Evolutionary conservation across 2,329 filamentous ascomycete species (phyloP).

Genomic region (Sporothrix luriei): DNA sequence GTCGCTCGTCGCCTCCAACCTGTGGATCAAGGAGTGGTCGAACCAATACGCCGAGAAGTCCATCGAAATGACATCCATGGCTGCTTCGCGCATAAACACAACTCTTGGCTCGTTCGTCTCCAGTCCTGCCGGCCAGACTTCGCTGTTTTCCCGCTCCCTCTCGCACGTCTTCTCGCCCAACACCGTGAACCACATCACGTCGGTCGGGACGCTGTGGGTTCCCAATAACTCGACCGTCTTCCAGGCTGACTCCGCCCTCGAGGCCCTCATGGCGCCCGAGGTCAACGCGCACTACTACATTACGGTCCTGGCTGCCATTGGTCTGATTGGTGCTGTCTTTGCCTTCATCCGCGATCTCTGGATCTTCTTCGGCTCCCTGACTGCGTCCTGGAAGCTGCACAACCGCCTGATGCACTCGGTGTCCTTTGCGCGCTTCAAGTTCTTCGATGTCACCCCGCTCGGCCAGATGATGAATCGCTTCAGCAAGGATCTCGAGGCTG

Average conservation of each 20-base stretch:
- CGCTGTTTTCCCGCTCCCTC: constrained; percentile 30
- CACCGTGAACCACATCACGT: constrained; percentile 5
- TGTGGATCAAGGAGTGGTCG: constrained; percentile 95
- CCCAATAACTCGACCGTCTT: constrained; percentile 46
- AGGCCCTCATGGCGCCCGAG: constrained; percentile 44
- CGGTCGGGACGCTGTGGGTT: constrained; percentile 31
- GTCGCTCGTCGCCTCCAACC: constrained; percentile 80
- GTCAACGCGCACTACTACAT: constrained; percentile 87
- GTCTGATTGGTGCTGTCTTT: constrained; percentile 73
- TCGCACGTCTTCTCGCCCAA: constrained; percentile 27
- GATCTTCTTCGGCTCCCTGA: constrained; percentile 88
- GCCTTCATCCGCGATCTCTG: constrained; percentile 83
- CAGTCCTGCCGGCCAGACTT: constrained; percentile 9
- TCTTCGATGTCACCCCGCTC: constrained; percentile 94
- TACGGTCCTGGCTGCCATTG: constrained; percentile 77
- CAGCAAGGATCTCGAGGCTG: constrained; percentile 92
- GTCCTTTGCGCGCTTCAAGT: constrained; percentile 89
- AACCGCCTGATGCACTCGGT: constrained; percentile 74
- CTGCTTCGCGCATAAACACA: constrained; percentile 15
- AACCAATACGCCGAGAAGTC: constrained; percentile 71
- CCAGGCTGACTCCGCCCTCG: constrained; percentile 40
- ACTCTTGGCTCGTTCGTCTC: constrained; percentile 22
- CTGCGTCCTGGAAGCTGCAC: constrained; percentile 84
- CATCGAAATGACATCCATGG: background rate
- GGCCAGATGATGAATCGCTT: constrained; percentile 98